Base-by-base conservation (phyloP, 345 rosid genomes). In the Tarenaya hassleriana region DNA sequence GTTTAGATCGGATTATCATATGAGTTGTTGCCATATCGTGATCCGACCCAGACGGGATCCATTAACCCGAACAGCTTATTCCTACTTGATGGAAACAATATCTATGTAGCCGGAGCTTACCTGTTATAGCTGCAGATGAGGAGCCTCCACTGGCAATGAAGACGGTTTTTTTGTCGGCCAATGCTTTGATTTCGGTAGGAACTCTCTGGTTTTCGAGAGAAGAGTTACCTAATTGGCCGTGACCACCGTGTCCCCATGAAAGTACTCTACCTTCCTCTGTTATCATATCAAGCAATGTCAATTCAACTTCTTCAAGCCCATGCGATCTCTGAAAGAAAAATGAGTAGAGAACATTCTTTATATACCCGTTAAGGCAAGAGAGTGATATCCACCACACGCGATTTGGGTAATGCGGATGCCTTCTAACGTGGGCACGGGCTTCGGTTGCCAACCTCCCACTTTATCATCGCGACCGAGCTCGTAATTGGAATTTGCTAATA, bases 241-340 rank as follows among this genome's bases (percentile, higher is more conserved):
- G 88, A 49, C 95, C 97, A 53, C 96, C 97, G 38, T 81, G 88
- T 10, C 98, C 98, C 96, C 95, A 85, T 4, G 98, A 88, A 57
- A 84, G 77, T 47, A 92, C 88, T 70, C 74, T 83, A 39, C 96
- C 86, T 31, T 92, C 81, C 56, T 79, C 95, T 87, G 71, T 70
- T 43, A 41, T 44, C 47, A 70, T 55, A 56, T 53, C 4, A 33
- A 66, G 57, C 11, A 47, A 44, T 6, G 39, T 49, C 38, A 55
- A 44, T 34, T 34, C 27, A 54, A 37, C 8, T 0, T 15, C 12
- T 29, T 61, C 29, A 24, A 24, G 3, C 29, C 29, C 29, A 24
- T 24, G 5, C 2, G 29, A 24, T 24, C 29, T 2, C 29, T 24
- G 5, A 24, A 24, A 34, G 2, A 29, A 19, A 49, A 49, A 48